Percentiles rank a stretch among this genome's conserved stretches.
phyloP scores from a whole-genome alignment of 73 alveolate species.

The Paramecium tetraurelia region DNA sequence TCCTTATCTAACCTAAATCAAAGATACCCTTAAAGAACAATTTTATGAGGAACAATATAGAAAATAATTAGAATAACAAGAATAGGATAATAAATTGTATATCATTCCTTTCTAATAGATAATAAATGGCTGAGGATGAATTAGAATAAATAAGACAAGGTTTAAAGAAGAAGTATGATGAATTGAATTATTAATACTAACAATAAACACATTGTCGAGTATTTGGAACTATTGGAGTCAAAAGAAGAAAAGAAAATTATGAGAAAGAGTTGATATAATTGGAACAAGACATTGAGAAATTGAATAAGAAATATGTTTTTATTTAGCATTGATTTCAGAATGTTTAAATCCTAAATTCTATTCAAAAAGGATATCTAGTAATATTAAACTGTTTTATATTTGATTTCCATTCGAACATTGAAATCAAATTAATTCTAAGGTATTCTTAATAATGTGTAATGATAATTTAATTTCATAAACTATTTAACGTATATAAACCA shows the following conservation, averaged over 20 bases:
- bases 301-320: background rate
- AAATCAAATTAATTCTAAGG: background rate
- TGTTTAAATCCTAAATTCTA: background rate
- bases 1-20: constrained; percentile 55
- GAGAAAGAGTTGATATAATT: background rate
- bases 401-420: no score
- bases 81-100: constrained; percentile 25
- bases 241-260: constrained; percentile 41
- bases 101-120: background rate
- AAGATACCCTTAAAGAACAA: constrained; percentile 69
- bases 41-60: constrained; percentile 66
- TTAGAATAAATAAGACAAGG: constrained; percentile 67
- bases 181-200: constrained; percentile 63
- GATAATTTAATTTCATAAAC: no score
- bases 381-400: background rate
- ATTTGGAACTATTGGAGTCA: constrained; percentile 67
- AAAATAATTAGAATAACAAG: constrained; percentile 53
- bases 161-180: constrained; percentile 66
- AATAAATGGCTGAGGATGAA: constrained; percentile 64
- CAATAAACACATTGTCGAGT: constrained; percentile 67
- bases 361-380: background rate
- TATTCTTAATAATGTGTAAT: no score
- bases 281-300: constrained; percentile 6
- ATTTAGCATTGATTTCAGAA: background rate
- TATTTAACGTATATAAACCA: no score